Base-by-base conservation (phyloP, 2,329 filamentous ascomycete genomes). In the Fusarium annulatum region DNA sequence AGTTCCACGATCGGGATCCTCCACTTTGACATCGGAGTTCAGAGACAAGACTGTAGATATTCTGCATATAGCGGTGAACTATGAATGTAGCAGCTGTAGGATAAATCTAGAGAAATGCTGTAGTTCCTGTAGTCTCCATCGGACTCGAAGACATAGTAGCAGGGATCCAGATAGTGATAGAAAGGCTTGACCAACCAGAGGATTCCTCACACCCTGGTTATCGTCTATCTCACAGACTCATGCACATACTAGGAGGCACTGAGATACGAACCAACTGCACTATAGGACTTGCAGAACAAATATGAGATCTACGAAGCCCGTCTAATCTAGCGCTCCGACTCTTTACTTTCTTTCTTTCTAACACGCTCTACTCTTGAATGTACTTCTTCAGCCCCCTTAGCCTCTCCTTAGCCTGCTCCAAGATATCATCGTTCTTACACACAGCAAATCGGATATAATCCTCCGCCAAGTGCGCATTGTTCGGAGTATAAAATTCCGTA, bases 391-490 rank as follows among this genome's bases (percentile, higher is more conserved):
- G 76, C 0, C 91, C 92, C 70, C 92, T 87, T 76, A 96, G 83
- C 68, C 93, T 85, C 80, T 93, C 89, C 86, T 96, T 96, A 5
- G 94, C 94, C 61, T 88, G 88, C 81, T 95, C 93, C 28, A 96
- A 83, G 42, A 98, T 90, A 48, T 94, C 90, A 79, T 99, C 95
- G 39, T 96, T 90, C 87, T 99, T 99, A 86, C 96, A 99, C 3
- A 99, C 95, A 0, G 96, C 96, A 81, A 98, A 98, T 30, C 96
- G 88, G 79, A 99, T 88, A 85, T 97, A 99, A 78, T 98, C 93
- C 86, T 98, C 94, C 0, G 94, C 96, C 76, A 98, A 90, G 78
- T 93, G 90, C 34, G 93, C 90, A 79, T 97, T 97, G 48, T 83
- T 85, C 23, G 94, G 91, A 1, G 96, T 98, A 82, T 98, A 98